Evolutionary conservation across 2,329 filamentous ascomycete genomes (phyloP).

Genomic region (Phaeoacremonium minimum): DNA sequence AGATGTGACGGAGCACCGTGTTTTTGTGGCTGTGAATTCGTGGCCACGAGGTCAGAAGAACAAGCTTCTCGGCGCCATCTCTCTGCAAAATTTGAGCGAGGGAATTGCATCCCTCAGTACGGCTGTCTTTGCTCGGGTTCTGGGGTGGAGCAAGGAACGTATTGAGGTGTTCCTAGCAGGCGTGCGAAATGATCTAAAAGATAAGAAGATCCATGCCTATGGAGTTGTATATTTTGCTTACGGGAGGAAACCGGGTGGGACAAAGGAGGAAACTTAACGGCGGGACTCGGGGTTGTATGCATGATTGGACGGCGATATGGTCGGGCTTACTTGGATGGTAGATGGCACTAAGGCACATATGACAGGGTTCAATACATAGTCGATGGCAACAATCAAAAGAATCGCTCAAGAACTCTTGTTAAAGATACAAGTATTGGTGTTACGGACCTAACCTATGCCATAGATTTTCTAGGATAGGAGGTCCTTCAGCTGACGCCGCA

Average conservation of each 20-base stretch:
- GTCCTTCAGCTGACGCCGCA: neutral
- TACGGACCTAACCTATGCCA: too few relatives aligned
- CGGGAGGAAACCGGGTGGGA: constrained; percentile 4
- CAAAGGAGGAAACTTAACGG: too few relatives aligned
- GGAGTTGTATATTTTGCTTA: constrained; percentile 20
- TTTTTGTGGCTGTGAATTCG: constrained; percentile 25
- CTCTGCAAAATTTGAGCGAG: constrained; percentile 21
- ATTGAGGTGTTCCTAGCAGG: constrained; percentile 21
- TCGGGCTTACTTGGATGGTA: too few relatives aligned
- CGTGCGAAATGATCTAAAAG: constrained; percentile 22
- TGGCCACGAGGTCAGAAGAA: constrained; percentile 28
- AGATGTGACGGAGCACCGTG: constrained; percentile 20
- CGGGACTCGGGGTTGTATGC: too few relatives aligned
- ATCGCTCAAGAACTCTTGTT: too few relatives aligned
- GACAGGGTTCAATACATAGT: too few relatives aligned
- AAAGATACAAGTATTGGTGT: too few relatives aligned
- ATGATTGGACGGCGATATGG: too few relatives aligned
- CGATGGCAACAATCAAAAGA: too few relatives aligned
- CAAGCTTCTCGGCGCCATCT: constrained; percentile 25
- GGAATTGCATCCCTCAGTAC: constrained; percentile 25
- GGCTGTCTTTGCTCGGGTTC: constrained; percentile 20
- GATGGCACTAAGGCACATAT: too few relatives aligned
- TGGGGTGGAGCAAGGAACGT: constrained; percentile 20
- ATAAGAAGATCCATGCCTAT: constrained; percentile 26
- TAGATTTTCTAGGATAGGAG: too few relatives aligned